Evolutionary conservation across 257 asterid genomes (phyloP), one percentile per base, ranked within the genome.

Genomic region (Solanum gracilifrons): DNA sequence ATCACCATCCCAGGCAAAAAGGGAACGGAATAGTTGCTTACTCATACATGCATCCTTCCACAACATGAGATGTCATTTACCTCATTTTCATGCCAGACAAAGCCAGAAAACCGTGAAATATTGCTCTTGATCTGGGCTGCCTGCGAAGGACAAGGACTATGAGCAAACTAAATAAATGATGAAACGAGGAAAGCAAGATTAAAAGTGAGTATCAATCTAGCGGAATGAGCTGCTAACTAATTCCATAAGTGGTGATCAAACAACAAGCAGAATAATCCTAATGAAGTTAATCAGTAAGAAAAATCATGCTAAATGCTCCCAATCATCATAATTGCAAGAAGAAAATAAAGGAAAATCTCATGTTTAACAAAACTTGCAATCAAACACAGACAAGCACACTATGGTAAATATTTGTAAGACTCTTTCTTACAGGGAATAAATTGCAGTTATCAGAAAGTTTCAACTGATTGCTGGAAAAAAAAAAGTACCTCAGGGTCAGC

Each of bases 51-150:
- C 84, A 41, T 25, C 37, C 12, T 13, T 80, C 5, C 13, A 36
- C 15, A 46, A 80, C 69, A 80, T 48, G 69, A 39, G 43, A 48
- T 9, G 27, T 29, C 69, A 48, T 12, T 72, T 89, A 96, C 99
- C 98, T 95, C 98, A 86, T 96, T 92, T 85, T 88, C 97, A 93
- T 91, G 96, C 98, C 98, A 97, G 74, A 95, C 98, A 37, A 96
- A 94, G 82, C 99, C 98, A 87, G 99, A 97, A 92, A 96, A 97
- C 85, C 94, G 94, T 64, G 94, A 93, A 48, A 97, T 92, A 79
- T 97, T 94, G 89, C 51, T 90, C 93, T 95, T 97, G 87, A 95
- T 79, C 91, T 94, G 95, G 91, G 95, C 93, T 48, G 97, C 98
- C 99, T 97, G 95, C 83, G 36, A 92, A 86, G 48, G 83, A 85